Evolutionary conservation across 2,329 filamentous ascomycete species (phyloP).

Genomic region (Lachnellula subtilissima): DNA sequence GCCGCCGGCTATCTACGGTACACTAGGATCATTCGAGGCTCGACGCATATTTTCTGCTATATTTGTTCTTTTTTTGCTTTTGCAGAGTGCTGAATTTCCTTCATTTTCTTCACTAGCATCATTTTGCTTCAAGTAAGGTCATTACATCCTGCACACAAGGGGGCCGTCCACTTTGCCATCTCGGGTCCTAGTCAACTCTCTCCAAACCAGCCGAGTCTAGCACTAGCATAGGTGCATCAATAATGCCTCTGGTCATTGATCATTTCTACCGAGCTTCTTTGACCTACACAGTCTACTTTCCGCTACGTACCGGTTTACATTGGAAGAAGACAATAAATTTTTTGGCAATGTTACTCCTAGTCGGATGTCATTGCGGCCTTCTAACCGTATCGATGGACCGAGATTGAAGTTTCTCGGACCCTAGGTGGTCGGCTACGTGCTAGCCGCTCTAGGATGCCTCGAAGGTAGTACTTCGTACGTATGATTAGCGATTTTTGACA

Average conservation of each 20-base stretch:
- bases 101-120: neutral
- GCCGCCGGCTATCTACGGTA: neutral
- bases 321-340: no score
- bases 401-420: neutral
- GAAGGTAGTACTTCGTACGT: neutral
- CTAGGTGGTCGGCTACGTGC: neutral
- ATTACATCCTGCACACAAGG: neutral
- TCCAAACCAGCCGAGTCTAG: neutral
- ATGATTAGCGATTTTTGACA: conserved; percentile 12
- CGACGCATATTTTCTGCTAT: neutral
- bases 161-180: neutral
- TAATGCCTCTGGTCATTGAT: neutral
- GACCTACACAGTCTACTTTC: neutral
- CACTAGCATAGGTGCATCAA: neutral
- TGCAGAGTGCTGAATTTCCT: neutral
- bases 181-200: neutral
- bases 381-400: neutral
- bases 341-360: no score
- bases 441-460: neutral
- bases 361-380: no score
- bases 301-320: no score
- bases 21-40: neutral
- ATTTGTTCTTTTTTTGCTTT: no score
- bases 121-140: neutral
- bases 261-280: neutral